phyloP scores from a whole-genome alignment of 2,329 filamentous ascomycete genomes.

The Karstenula rhodostoma region DNA sequence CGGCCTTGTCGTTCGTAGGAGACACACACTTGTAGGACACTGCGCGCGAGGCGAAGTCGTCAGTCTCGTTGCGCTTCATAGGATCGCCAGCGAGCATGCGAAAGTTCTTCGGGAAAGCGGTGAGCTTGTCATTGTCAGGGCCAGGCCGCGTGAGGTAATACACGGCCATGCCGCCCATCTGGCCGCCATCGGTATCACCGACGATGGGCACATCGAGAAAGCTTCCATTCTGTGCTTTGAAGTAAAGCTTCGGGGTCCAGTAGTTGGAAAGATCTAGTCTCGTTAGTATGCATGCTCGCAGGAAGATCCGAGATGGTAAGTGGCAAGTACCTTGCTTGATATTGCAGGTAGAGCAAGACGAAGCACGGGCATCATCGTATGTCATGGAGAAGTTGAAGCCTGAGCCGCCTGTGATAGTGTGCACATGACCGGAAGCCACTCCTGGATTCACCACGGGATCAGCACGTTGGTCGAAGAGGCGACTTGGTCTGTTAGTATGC shows the following conservation, averaged over 20 bases:
- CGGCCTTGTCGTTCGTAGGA: conserved; percentile 46
- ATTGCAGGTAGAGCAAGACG: conserved; percentile 71
- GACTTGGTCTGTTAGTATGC: conserved; percentile 49
- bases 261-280: conserved; percentile 65
- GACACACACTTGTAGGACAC: conserved; percentile 64
- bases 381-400: conserved; percentile 69
- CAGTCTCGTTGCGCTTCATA: conserved; percentile 62
- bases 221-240: conserved; percentile 54
- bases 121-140: conserved; percentile 69
- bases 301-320: neutral
- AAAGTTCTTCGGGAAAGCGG: conserved; percentile 74
- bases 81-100: conserved; percentile 76
- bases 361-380: conserved; percentile 66
- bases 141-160: conserved; percentile 71
- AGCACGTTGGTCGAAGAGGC: conserved; percentile 65
- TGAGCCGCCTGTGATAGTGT: conserved; percentile 74
- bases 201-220: conserved; percentile 69
- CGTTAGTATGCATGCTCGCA: neutral
- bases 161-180: conserved; percentile 70
- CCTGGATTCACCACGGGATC: conserved; percentile 75
- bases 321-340: conserved; percentile 52
- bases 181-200: conserved; percentile 55
- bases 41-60: conserved; percentile 55
- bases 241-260: conserved; percentile 78
- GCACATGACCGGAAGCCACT: conserved; percentile 66